Base-by-base conservation (phyloP, 2,329 filamentous ascomycete species). In the Colletotrichum spinosum region DNA sequence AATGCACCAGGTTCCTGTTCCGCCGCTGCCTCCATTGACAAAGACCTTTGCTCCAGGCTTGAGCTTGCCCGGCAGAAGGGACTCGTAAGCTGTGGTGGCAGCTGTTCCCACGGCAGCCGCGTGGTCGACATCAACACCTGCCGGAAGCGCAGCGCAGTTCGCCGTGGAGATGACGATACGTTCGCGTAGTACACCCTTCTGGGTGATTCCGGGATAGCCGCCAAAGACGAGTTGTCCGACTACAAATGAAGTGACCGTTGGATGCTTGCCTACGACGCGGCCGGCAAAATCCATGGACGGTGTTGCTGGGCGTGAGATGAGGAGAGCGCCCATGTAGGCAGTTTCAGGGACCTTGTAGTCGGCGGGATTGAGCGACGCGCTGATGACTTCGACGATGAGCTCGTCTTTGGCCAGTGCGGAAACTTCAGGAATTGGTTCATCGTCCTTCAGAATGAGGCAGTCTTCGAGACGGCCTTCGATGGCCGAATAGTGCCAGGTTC, bases 231-330 rank as follows among this genome's bases (percentile, higher is more conserved):
- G 64, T 53, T 71, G 62, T 12, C 70, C 71, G 8, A 37, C 13
- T 8, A 50, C 17, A 35, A 70, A 64, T 4, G 53, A 13, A 6
- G 62, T 55, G 11, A 64, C 58, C 1, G 44, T 54, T 8, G 54
- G 17, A 25, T 57, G 53, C 4, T 35, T 54, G 4, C 71, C 71
- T 15, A 80, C 77, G 3, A 88, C 80, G 12, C 72, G 77, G 15
- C 86, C 86, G 67, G 78, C 78, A 66, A 85, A 83, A 69, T 88
- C 86, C 69, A 81, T 77, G 13, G 80, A 80, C 0, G 81, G 81
- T 1, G 77, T 81, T 6, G 79, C 78, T 12, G 84, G 83, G n/a
- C 35, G 35, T 2, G 42, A 41, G 34, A 55, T n/a, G 48, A 67
- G 49, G 17, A 58, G 38, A n/a, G 76, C 75, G 4, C 80, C 73